These are phyloP conservation scores for Colletotrichum aenigma DNA, from an alignment of 2,329 filamentous ascomycete species.

Conservation along the genomic window DNA sequence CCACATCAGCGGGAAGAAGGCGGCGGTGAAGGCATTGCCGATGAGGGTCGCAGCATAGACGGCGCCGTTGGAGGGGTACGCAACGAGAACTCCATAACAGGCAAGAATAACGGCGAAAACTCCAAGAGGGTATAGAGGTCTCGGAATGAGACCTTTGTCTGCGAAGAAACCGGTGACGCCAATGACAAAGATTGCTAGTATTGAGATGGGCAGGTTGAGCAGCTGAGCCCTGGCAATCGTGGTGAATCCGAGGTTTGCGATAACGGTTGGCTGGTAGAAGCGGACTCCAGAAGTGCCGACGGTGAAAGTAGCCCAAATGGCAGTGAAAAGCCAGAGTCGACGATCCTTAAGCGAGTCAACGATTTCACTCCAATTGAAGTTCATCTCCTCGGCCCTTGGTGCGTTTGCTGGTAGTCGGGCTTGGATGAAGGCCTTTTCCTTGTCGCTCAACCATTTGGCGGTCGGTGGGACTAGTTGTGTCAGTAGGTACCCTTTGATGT, in stretches of 20 bases:
- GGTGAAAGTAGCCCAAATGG: constrained; percentile 48
- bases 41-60: constrained; percentile 53
- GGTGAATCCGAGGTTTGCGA: constrained; percentile 39
- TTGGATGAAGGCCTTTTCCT: constrained; percentile 53
- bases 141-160: constrained; percentile 44
- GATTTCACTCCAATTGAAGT: constrained; percentile 45
- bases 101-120: constrained; percentile 46
- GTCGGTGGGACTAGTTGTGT: constrained; percentile 43
- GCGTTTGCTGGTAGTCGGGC: constrained; percentile 48
- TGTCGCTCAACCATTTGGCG: constrained; percentile 48
- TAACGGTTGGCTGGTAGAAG: constrained; percentile 48
- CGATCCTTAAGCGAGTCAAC: constrained; percentile 40
- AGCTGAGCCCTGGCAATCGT: constrained; percentile 51
- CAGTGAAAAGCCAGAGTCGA: constrained; percentile 48
- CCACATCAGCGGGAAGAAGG: constrained; percentile 56
- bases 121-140: constrained; percentile 45
- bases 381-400: constrained; percentile 41
- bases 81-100: constrained; percentile 49
- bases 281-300: constrained; percentile 44
- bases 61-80: constrained; percentile 47
- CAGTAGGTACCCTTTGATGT: constrained; percentile 43
- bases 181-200: constrained; percentile 45
- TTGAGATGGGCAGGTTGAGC: constrained; percentile 51
- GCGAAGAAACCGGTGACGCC: constrained; percentile 44
- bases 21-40: constrained; percentile 42